These are phyloP conservation scores for Verticillium isaacii DNA, from an alignment of 2,329 filamentous ascomycete genomes.

Conservation along the genomic window DNA sequence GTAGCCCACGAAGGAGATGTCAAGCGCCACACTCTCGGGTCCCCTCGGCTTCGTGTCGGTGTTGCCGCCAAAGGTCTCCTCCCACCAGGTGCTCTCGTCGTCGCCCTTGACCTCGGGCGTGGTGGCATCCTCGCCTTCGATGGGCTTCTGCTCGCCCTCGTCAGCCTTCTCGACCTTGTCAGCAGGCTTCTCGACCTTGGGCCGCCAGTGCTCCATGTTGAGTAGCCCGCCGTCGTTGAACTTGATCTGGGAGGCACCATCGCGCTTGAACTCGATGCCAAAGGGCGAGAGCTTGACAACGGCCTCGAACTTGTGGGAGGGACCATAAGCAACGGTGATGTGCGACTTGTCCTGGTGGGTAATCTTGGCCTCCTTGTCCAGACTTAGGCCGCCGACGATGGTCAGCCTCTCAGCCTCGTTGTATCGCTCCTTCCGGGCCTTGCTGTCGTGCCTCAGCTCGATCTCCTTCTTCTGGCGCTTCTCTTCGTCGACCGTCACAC, in stretches of 20 bases:
- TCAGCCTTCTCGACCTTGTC: constrained; percentile 46
- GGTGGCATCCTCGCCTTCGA: constrained; percentile 28
- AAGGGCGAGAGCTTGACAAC: constrained; percentile 82
- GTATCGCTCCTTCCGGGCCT: constrained; percentile 84
- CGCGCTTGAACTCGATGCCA: constrained; percentile 77
- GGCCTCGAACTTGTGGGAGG: constrained; percentile 70
- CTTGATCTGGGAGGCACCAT: constrained; percentile 76
- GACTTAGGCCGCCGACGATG: constrained; percentile 73
- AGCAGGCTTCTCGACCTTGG: constrained; percentile 65
- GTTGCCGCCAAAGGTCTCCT: constrained; percentile 91
- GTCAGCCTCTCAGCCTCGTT: constrained; percentile 86
- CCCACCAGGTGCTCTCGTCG: constrained; percentile 95
- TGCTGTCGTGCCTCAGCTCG: constrained; percentile 78
- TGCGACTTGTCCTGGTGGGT: constrained; percentile 60
- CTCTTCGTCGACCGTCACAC: constrained; percentile 88
- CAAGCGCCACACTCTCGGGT: constrained; percentile 84
- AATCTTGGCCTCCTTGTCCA: constrained; percentile 68
- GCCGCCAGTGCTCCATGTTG: constrained; percentile 94
- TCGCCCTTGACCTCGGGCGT: constrained; percentile 43
- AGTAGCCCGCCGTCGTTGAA: constrained; percentile 86
- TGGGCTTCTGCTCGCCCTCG: constrained; percentile 39
- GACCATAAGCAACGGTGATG: constrained; percentile 76
- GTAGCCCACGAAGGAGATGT: constrained; percentile 89
- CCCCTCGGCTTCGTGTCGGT: constrained; percentile 94
- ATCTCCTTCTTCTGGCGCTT: constrained; percentile 85